Evolutionary conservation across 179 eudicot genomes (phyloP).

Genomic region (Carnegiea gigantea): DNA sequence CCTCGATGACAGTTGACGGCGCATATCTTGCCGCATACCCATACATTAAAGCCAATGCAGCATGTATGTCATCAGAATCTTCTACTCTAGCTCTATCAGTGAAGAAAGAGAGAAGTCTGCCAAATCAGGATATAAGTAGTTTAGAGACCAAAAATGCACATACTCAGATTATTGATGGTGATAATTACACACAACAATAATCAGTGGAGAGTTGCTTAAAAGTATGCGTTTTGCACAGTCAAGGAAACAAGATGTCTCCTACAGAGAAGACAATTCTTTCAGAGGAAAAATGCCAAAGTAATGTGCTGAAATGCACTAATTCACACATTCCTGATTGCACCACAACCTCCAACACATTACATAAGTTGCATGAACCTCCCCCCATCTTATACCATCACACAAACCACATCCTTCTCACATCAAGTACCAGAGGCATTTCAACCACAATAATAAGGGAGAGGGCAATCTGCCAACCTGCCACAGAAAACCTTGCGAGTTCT

Average conservation of each 20-base stretch:
- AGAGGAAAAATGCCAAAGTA: not conserved
- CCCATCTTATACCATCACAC: not conserved
- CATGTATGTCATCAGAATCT: constrained; percentile 96
- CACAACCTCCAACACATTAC: not conserved
- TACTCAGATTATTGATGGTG: not conserved
- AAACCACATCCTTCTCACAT: not conserved
- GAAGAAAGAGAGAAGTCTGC: constrained; percentile 82
- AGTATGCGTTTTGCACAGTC: not conserved
- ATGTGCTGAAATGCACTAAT: not conserved
- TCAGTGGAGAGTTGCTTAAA: not conserved
- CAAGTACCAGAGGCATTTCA: not conserved
- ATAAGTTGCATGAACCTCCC: not conserved
- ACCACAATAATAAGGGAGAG: not conserved
- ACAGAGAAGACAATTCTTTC: too few relatives aligned
- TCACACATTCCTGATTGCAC: not conserved
- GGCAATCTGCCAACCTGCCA: not conserved
- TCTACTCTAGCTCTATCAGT: constrained; percentile 74
- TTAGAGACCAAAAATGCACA: not conserved
- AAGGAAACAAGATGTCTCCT: not conserved
- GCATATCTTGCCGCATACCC: constrained; percentile 99
- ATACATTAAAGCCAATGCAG: constrained; percentile 97
- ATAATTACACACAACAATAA: not conserved
- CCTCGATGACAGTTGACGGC: constrained; percentile 94
- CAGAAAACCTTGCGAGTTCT: not conserved
- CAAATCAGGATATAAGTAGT: constrained; percentile 11